Evolutionary conservation across 441 rosid species (phyloP).

Genomic region (Pelargonium myrrhifolium): DNA sequence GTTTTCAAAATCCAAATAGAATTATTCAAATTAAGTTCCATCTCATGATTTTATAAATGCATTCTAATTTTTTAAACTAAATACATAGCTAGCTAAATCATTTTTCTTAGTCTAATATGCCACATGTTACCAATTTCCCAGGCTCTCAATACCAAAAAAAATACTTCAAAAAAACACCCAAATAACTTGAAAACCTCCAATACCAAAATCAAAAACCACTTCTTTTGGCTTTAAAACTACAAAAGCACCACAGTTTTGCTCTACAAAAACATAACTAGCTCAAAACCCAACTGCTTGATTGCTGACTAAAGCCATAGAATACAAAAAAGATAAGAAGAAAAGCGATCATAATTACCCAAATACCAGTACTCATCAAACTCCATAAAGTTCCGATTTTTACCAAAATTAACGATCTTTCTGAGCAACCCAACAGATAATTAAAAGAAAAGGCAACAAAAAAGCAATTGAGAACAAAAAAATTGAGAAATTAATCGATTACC

Average conservation of each 20-base stretch:
- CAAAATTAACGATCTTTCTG: background rate
- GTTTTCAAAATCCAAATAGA: too few relatives aligned
- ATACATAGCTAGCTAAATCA: background rate
- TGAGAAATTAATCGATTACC: conserved; percentile 8
- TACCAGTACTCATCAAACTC: background rate
- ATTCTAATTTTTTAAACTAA: background rate
- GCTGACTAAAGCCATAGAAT: background rate
- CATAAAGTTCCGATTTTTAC: background rate
- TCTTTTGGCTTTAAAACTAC: background rate
- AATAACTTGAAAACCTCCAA: background rate
- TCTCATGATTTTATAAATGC: background rate
- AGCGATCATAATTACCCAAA: background rate
- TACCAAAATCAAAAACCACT: background rate
- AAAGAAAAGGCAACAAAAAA: background rate
- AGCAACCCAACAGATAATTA: background rate
- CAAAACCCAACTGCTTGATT: conserved; percentile 4
- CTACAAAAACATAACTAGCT: background rate
- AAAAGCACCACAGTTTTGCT: background rate
- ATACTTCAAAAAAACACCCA: background rate
- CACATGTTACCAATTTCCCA: background rate
- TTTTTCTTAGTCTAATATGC: background rate
- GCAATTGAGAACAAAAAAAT: background rate
- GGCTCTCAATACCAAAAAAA: background rate
- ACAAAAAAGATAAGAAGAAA: background rate
- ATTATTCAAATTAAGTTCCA: background rate